phyloP scores from a whole-genome alignment of 148 eudicot species.

The Spergularia marina region DNA sequence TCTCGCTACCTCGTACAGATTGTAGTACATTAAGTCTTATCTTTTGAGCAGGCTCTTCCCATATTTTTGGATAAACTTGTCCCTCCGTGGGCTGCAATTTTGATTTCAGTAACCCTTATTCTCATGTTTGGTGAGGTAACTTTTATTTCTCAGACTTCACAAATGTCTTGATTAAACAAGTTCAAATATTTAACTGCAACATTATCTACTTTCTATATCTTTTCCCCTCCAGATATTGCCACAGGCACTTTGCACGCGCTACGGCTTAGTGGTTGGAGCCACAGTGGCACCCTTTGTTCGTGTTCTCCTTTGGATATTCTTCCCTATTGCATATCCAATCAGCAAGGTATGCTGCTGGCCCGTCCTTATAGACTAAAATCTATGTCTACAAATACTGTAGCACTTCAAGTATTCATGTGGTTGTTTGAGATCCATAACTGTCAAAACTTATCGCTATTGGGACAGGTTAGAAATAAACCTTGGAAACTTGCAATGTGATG shows the following conservation, averaged over 20 bases:
- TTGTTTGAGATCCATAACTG: neutral
- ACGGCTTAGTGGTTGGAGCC: slow-evolving; percentile 93
- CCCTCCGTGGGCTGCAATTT: slow-evolving; percentile 90
- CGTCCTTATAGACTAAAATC: slow-evolving; percentile 1
- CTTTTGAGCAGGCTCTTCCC: slow-evolving; percentile 69
- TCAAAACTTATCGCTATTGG: neutral
- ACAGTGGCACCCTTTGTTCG: slow-evolving; percentile 79
- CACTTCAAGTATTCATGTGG: neutral
- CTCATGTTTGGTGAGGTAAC: slow-evolving; percentile 97
- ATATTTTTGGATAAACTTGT: slow-evolving; percentile 89
- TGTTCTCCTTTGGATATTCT: slow-evolving; percentile 72
- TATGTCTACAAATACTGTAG: neutral
- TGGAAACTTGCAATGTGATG: neutral
- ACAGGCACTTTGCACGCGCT: slow-evolving; percentile 89
- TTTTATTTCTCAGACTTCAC: slow-evolving; percentile 8
- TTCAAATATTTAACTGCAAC: slow-evolving; percentile 1
- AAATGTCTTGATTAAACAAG: neutral
- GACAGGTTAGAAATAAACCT: neutral
- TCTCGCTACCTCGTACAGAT: slow-evolving; percentile 5
- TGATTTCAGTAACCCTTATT: slow-evolving; percentile 89
- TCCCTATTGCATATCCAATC: slow-evolving; percentile 88
- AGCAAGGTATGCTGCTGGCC: slow-evolving; percentile 62
- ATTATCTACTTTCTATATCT: slow-evolving; percentile 14
- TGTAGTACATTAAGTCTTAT: neutral
- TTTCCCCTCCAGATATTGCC: slow-evolving; percentile 71